Evolutionary conservation across 805 yeast species (phyloP), one percentile per base, ranked within the genome.

Genomic region (Metschnikowia corniflorae): DNA sequence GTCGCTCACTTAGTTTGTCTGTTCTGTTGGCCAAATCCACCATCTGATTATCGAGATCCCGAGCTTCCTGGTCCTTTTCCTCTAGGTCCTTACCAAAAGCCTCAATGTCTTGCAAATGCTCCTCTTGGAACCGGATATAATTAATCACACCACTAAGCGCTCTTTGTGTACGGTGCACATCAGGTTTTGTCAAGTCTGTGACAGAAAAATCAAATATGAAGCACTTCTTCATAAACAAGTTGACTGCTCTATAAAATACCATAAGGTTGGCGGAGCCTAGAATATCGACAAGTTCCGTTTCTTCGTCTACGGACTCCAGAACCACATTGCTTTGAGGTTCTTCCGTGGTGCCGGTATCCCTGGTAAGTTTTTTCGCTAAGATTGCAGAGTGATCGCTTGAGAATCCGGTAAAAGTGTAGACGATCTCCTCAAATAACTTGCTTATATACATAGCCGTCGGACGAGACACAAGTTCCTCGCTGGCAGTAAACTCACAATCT

Each of bases 41-140:
- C 15, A 53, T 57, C 13, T 51, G 53, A 9, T 46, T 39, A 25
- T 59, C 55, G 10, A 50, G 43, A 30, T 69, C 65, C 35, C 69
- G 63, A 18, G 59, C 47, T 14, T 48, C 52, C 26, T 70, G 72
- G 14, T 77, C 58, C 32, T 73, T 61, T 8, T 65, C 53, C 35
- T 80, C 83, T 42, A 79, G 74, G 29, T 69, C 65, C 6, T 70
- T 62, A 19, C 82, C 76, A 17, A 83, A 63, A 17, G 73, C 75
- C 43, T 80, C 86, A 51, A 84, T 80, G 47, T 82, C 88, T 16
- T 68, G 71, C 55, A 80, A 73, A 41, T 84, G 79, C 46, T 80
- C 86, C 49, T 86, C 94, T 47, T 95, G 71, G 52, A 84, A 87
- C 39, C 91, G 65, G 1, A 94, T 94, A 67, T 77, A 88, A 55